Base-by-base conservation (phyloP, 1,284 basidiomycete species). In the Phellinidium pouzarii region DNA sequence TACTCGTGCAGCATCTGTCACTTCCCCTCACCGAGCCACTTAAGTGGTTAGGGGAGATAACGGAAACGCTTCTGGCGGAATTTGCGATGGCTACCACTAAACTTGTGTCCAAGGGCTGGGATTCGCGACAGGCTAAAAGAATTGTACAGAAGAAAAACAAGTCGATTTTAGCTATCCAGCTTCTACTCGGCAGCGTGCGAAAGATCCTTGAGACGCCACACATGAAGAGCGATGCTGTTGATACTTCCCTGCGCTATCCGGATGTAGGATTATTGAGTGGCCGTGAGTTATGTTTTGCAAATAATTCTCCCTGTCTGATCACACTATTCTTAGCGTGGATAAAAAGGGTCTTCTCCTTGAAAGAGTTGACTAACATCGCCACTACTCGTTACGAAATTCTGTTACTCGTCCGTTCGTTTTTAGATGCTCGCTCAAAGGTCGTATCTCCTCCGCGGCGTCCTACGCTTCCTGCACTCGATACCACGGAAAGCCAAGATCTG, bases 401-500 rank as follows among this genome's bases (percentile, higher is more conserved):
- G 14, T 64, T 69, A 20, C 75, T 84, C 20, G 72, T 90, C 1
- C 77, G 83, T 51, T 73, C 76, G 0, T 87, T 90, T 64, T 72
- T 93, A 4, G 70, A 84, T 54, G 76, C 77, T 14, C 78, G 91
- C 14, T 66, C 68, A 4, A 67, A 60, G 3, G 75, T 76, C 6
- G 65, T 84, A 6, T 80, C 80, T 0, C 63, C 64, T 11, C 74
- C 76, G 1, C 68, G 71, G 17, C 69, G 71, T 3, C 73, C 72
- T 1, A 63, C 57, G 6, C 58, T 61, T 44, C 54, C 65, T 31
- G 50, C 62, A 54, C 52, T 60, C 59, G 70, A 78, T 50, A 74
- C 74, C 54, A 74, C 83, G 60, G 90, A 92, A 58, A 94, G 89
- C 59, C 87, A 92, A 62, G 87, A 93, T 41, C 73, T 78, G 48